Evolutionary conservation across 495 filamentous ascomycete species (phyloP).

Genomic region (Diplogelasinospora grovesii): DNA sequence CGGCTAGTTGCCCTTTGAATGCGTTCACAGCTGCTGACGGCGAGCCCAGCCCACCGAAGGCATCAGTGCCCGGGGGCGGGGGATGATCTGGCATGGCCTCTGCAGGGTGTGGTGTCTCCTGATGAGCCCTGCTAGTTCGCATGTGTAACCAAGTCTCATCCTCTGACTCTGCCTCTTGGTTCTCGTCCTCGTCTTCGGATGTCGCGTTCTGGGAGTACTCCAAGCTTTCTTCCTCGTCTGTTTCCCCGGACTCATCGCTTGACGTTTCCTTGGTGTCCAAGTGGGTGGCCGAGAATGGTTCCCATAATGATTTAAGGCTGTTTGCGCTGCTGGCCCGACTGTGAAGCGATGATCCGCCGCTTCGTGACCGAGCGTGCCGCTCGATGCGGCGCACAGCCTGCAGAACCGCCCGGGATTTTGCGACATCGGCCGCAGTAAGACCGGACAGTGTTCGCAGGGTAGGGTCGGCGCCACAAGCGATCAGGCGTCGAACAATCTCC

Average conservation of each 20-base stretch:
- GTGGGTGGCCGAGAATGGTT: constrained; percentile 34
- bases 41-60: constrained; percentile 36
- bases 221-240: constrained; percentile 34
- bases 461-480: constrained; percentile 66
- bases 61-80: constrained; percentile 19
- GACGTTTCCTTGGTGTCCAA: constrained; percentile 37
- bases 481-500: constrained; percentile 68
- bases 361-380: constrained; percentile 53
- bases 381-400: constrained; percentile 45
- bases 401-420: constrained; percentile 53
- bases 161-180: constrained; percentile 26
- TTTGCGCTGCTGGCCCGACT: constrained; percentile 62
- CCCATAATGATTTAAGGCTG: constrained; percentile 59
- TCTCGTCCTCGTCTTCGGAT: constrained; percentile 26
- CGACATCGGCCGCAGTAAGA: constrained; percentile 66
- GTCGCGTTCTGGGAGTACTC: constrained; percentile 34
- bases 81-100: constrained; percentile 19
- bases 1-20: constrained; percentile 50
- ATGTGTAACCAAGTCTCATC: constrained; percentile 31
- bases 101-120: constrained; percentile 1
- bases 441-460: constrained; percentile 63
- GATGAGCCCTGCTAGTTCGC: constrained; percentile 20
- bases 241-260: constrained; percentile 23
- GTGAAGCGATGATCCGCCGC: constrained; percentile 31
- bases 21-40: constrained; percentile 61